Conservation (phyloP, 768 basidiomycete species). For the Termitomyces sp. region DNA sequence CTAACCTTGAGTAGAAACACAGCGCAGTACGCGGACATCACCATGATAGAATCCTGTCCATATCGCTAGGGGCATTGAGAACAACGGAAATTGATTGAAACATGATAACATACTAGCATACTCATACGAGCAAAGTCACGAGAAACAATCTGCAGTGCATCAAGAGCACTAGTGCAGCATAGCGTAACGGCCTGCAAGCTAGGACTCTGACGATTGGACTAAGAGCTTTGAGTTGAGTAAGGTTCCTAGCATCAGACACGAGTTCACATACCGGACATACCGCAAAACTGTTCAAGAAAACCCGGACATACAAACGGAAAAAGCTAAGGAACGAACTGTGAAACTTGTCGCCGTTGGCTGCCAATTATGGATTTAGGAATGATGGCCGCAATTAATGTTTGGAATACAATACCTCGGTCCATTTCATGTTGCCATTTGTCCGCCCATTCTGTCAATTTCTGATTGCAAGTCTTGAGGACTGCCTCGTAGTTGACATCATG, state of each 20-base stretch:
- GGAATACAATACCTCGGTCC: slow-evolving; percentile 44
- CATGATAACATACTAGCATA: slow-evolving; percentile 52
- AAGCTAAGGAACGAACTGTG: slow-evolving; percentile 71
- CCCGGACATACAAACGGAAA: slow-evolving; percentile 72
- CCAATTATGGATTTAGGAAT: not conserved
- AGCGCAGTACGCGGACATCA: slow-evolving; percentile 85
- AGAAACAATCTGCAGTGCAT: slow-evolving; percentile 64
- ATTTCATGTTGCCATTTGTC: slow-evolving; percentile 71
- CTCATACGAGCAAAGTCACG: slow-evolving; percentile 69
- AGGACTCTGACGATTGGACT: slow-evolving; percentile 55
- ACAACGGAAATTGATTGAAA: not conserved
- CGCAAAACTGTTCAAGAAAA: slow-evolving; percentile 83
- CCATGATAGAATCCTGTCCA: slow-evolving; percentile 77
- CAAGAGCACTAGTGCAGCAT: slow-evolving; percentile 72
- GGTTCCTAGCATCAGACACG: not conserved
- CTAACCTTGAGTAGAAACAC: slow-evolving; percentile 72
- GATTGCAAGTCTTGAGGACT: slow-evolving; percentile 67
- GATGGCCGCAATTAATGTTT: not conserved
- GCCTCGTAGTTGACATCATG: slow-evolving; percentile 71
- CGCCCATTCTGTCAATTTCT: slow-evolving; percentile 67
- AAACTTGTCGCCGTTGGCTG: slow-evolving; percentile 71
- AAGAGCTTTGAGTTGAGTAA: not conserved
- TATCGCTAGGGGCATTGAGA: slow-evolving; percentile 51
- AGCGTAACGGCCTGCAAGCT: slow-evolving; percentile 64
- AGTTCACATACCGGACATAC: slow-evolving; percentile 44